Evolutionary conservation across 768 basidiomycete species (phyloP), one percentile per base, ranked within the genome.

Genomic region (Pleurotus djamor): DNA sequence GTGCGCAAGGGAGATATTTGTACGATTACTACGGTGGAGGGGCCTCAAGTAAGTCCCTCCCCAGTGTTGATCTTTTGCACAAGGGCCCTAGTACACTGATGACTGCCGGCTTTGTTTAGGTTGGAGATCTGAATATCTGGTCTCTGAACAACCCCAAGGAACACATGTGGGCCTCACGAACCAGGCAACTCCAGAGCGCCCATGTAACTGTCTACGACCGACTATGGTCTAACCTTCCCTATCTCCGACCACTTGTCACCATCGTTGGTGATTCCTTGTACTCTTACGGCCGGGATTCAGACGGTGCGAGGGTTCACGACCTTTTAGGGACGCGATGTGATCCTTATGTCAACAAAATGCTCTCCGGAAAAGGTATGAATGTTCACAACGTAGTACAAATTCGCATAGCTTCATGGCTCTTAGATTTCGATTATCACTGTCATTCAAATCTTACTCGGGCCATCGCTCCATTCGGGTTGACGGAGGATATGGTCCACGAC

Each of bases 301-400:
- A 67, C 34, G 66, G 66, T 5, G 66, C 65, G 28, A 52, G 66
- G 37, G 65, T 67, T 12, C 66, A 67, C 54, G 66, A 67, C 59
- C 60, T 67, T n/a, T 63, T 67, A 16, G 66, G 66, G 14, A 65
- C 66, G n/a, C 58, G 66, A 35, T 67, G 66, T 55, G 66, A 67
- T 51, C 66, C 66, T n/a, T 67, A 67, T 59, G 60, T 67, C 9
- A 67, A 67, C 52, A 61, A 60, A 38, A 59, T 63, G 61, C 37
- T 55, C 3, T 33, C 54, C 28, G 54, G 54, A 14, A 14, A n/a
- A 55, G 54, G 54, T 43, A 12, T 32, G 36, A 28, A 28, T 28
- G 21, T 3, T 28, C 43, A 32, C 32, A 10, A 13, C 13, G n/a
- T 34, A 12, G 4, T 34, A 28, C 21, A 28, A 28, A 28, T 28